Evolutionary conservation across 306 rosid species (phyloP), one percentile per base, ranked within the genome.

Genomic region (Vicia villosa): DNA sequence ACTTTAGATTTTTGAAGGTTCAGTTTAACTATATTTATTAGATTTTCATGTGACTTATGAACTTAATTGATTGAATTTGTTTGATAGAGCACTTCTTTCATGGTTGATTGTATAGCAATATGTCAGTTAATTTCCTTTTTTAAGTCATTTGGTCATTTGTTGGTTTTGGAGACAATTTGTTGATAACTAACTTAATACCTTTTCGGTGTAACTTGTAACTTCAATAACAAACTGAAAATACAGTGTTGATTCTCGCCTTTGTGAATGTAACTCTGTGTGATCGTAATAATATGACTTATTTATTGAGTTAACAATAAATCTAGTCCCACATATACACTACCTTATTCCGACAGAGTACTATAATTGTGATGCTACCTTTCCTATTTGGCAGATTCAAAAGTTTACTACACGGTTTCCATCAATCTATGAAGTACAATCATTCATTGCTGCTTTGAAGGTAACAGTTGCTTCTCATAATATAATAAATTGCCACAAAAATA

Each of bases 41-140:
- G 10, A 43, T 71, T 72, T 59, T 54, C 68, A 34, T 14, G 60
- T 30, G 43, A 60, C 26, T 55, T n/a, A n/a, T n/a, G n/a, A n/a
- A n/a, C n/a, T n/a, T n/a, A n/a, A n/a, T n/a, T n/a, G n/a, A n/a
- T n/a, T 36, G 5, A 43, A 38, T 63, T 30, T 1, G 20, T 28
- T 1, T 19, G 10, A 40, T 21, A 40, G 19, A 54, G 9, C 5
- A 64, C 46, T 2, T 77, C 43, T 63, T 54, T 54, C 5, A 10
- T 10, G 28, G 41, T 16, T n/a, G 57, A 76, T 37, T 61, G 57
- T 37, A 28, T 28, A 24, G 4, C 32, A 57, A 60, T 38, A 28
- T 45, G 45, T 24, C 28, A n/a, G 65, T 26, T 61, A 13, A 13
- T 51, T 32, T 28, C 40, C 10, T 68, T 24, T 49, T 20, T 63